Percentiles rank a stretch among this genome's conserved stretches.
Evolutionary conservation across 129 eudicot species (phyloP).

Genomic region (Sambucus nigra): DNA sequence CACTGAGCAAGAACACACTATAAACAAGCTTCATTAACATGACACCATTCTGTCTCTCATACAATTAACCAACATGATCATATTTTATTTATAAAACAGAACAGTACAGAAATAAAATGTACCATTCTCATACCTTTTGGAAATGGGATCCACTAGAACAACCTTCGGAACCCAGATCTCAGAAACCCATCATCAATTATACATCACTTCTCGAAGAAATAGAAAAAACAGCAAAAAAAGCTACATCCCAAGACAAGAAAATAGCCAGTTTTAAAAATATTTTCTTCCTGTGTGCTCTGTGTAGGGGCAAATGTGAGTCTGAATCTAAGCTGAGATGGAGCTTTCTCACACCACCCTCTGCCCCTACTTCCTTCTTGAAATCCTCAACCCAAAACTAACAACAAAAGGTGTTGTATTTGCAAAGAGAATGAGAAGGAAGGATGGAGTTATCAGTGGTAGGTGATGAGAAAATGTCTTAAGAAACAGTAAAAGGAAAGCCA

Average conservation of each 20-base stretch:
- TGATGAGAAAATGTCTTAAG: conserved; percentile 34
- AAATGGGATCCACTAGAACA: conserved; percentile 11
- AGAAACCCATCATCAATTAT: conserved; percentile 14
- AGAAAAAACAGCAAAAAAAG: background rate
- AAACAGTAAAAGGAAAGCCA: conserved; percentile 39
- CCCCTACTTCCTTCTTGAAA: conserved; percentile 16
- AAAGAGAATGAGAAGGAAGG: conserved; percentile 36
- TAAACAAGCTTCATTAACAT: background rate
- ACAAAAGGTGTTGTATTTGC: conserved; percentile 20
- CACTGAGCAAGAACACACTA: conserved; percentile 21
- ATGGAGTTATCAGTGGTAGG: conserved; percentile 83
- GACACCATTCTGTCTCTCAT: background rate
- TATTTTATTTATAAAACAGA: background rate
- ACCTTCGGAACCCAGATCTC: conserved; percentile 37
- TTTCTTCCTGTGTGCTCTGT: conserved; percentile 15
- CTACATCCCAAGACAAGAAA: conserved; percentile 4
- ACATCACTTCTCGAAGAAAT: conserved; percentile 27
- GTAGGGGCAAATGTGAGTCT: conserved; percentile 23
- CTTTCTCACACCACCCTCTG: conserved; percentile 30
- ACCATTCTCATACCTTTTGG: conserved; percentile 19
- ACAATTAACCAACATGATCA: background rate
- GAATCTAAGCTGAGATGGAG: conserved; percentile 61
- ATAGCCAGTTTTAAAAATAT: background rate
- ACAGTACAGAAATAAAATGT: conserved; percentile 4
- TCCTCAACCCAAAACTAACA: conserved; percentile 21